Base-by-base conservation (phyloP, 768 basidiomycete species). In the Russula sp. region DNA sequence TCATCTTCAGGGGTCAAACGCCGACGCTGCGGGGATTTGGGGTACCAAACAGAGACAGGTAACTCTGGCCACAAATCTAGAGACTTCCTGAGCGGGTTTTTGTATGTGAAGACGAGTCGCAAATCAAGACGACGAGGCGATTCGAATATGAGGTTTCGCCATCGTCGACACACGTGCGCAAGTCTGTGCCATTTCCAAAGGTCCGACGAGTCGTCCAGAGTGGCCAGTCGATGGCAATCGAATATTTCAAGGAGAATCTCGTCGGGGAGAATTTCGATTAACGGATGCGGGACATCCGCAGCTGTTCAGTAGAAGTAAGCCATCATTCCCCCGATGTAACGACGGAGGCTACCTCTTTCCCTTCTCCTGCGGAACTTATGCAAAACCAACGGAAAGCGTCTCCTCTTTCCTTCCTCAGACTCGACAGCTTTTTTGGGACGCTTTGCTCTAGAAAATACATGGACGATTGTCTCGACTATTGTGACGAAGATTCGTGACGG, bases 181-280 rank as follows among this genome's bases (percentile, higher is more conserved):
- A 61, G 51, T 24, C 61, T 24, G n/a, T 61, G 42, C 61, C 61
- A 61, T 11, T 61, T 44, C 61, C 61, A 61, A 2, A 26, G 18
- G 14, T 11, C 26, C 26, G 26, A 7, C 3, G 38, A 2, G 18
- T 57, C 22, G 6, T 18, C 2, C 40, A 52, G 40, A 16, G 28
- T 36, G n/a, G 22, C 13, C 26, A 60, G 38, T 32, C 59, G 59
- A 40, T 42, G 38, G 9, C 18, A 60, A 10, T 60, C 50, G 36
- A 60, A 60, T 42, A 53, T 53, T 38, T 55, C 61, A 4, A 53
- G 20, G 24, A 55, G 53, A 32, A 32, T 32, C 13, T 48, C 51
- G n/a, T 61, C 20, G 24, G 61, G 61, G 24, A 55, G 51, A 10
- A 14, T 48, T 6, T 38, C 42, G 11, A 61, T 46, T 5, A 34